Evolutionary conservation across 2,329 filamentous ascomycete species (phyloP), one percentile per base, ranked within the genome.

Genomic region (Metarhizium album): DNA sequence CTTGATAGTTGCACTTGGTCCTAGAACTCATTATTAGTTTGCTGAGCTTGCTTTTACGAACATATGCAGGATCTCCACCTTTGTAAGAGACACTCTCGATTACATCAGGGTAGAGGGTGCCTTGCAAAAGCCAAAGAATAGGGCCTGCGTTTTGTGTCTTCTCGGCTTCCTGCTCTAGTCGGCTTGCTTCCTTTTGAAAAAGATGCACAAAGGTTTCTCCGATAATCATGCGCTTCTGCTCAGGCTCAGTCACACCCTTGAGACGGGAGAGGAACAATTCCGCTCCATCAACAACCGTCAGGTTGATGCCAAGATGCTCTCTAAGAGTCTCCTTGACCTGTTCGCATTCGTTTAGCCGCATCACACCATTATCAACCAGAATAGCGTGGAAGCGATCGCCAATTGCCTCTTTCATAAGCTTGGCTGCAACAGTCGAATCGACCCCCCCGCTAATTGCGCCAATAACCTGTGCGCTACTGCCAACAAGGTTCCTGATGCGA

Each of bases 201-300:
- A 22, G 42, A 27, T 1, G 42, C 13, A 6, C 20, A 42, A 22
- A 14, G 4, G 16, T 6, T 6, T 14, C 16, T 38, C 51, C 90
- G 54, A 96, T 96, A 60, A 96, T 83, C 71, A 95, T 95, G 50
- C 90, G 78, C 76, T 95, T 96, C 18, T 45, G 79, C 70, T 97
- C 90, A 0, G 91, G 90, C 29, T 83, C 88, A 0, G 71, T 73
- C 24, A 95, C 80, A 18, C 89, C 91, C 57, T 80, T 78, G 1
- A 97, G 80, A 23, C 82, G 76, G 29, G 72, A 71, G n/a, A 96
- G 74, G 74, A 97, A 97, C 24, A 79, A 72, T 54, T 94, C 75
- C 9, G 78, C 77, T 0, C 82, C 90, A 64, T 97, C 86, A 2
- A 94, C 81, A 27, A 97, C 84, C 0, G 87, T 95, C 2, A 97